Base-by-base conservation (phyloP, 169 alveolate species). In the Plasmodium knowlesi region DNA sequence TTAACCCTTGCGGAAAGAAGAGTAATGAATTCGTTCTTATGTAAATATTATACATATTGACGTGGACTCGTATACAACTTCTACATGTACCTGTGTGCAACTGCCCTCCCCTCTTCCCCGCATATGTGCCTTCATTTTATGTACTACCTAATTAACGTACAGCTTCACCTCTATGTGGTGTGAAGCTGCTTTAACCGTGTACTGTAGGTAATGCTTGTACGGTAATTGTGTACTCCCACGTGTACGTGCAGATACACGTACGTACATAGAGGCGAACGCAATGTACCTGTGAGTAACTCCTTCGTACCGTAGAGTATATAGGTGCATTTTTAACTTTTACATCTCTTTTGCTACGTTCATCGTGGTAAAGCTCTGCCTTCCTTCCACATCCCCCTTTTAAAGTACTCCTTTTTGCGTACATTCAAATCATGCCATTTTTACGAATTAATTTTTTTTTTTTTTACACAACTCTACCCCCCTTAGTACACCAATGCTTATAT, bases 361-460 rank as follows among this genome's bases (percentile, higher is more conserved):
- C 5, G n/a, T 34, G 53, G 53, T 37, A 4, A 76, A 76, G 1
- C 50, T 25, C 84, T 39, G n/a, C 25, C 22, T 76, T 22, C 84
- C 84, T 76, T 76, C 50, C 41, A 76, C 53, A n/a, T 28, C 25
- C 50, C 30, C n/a, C 50, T 16, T 25, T 16, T 76, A 39, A 32
- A 76, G 41, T 76, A 32, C 16, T 6, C 41, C 43, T 76, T 76
- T 19, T 76, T 76, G 28, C 25, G 41, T 76, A 76, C 70, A 30
- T 76, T 39, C 30, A 76, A 57, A 32, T 34, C 50, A 76, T 9
- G 50, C 25, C 25, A 39, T 76, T 30, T 76, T 37, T 61, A 76
- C 84, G 41, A 76, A 76, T 57, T 57, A 57, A 57, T 76, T 76
- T 76, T 76, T 76, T 76, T 76, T 39, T 76, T 76, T 39, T 76